A percentile compares a stretch with the other conserved stretches of the same genome.
Evolutionary conservation across 2,329 filamentous ascomycete genomes (phyloP).

Genomic region (Macroventuria anomochaeta): DNA sequence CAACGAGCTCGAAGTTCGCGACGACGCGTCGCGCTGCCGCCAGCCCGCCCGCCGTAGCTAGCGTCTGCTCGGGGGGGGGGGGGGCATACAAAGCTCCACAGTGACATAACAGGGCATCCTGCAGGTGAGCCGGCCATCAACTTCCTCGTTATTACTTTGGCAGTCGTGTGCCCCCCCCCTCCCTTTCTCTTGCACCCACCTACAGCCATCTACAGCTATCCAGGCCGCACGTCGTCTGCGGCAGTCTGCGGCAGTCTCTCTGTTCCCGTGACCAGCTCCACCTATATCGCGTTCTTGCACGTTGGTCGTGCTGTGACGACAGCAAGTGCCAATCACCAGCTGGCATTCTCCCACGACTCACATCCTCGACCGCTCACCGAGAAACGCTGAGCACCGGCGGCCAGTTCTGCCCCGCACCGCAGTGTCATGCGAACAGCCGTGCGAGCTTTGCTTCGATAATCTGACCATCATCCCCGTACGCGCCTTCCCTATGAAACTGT

Average conservation of each 20-base stretch:
- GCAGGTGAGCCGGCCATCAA: constrained; percentile 3
- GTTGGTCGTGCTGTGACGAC: constrained; percentile 26
- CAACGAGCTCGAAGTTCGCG: constrained; percentile 12
- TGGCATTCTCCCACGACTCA: constrained; percentile 37
- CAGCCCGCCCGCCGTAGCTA: constrained; percentile 33
- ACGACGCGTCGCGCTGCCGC: constrained; percentile 6
- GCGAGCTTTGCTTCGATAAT: constrained; percentile 11
- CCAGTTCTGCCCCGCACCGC: constrained; percentile 19
- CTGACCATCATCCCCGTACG: constrained; percentile 29
- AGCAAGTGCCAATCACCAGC: constrained; percentile 40
- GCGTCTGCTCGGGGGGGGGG: constrained; percentile 4
- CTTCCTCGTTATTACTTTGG: not conserved
- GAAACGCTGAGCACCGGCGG: not conserved
- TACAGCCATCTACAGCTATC: too few species aligned
- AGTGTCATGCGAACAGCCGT: constrained; percentile 38
- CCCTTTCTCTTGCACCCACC: too few species aligned
- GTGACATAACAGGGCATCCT: constrained; percentile 24
- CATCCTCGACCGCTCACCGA: constrained; percentile 12
- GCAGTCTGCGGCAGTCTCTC: too few species aligned
- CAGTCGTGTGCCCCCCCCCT: not conserved
- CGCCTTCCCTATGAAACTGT: constrained; percentile 19
- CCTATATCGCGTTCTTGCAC: not conserved
- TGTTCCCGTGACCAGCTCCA: constrained; percentile 16
- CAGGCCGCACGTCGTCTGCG: too few species aligned
- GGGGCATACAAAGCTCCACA: constrained; percentile 17